Conservation (phyloP, 495 filamentous ascomycete genomes). For the Aspergillus asperescens region DNA sequence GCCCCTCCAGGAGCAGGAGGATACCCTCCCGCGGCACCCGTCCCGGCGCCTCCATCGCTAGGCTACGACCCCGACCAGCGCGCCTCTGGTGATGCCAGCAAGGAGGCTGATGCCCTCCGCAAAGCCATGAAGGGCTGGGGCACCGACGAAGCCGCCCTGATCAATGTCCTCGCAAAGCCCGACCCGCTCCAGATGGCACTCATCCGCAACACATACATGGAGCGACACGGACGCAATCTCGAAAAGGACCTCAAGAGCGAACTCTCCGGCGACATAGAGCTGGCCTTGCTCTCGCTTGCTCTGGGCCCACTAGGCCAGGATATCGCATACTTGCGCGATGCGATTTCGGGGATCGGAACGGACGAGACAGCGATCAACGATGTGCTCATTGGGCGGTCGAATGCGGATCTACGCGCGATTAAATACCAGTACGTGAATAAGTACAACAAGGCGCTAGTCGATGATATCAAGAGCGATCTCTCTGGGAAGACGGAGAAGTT, state of each 20-base stretch:
- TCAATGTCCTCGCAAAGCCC: conserved; percentile 53
- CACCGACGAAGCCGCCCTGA: conserved; percentile 67
- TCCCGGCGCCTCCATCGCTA: conserved; percentile 35
- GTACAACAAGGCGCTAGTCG: conserved; percentile 54
- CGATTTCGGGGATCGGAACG: conserved; percentile 67
- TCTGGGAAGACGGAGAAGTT: conserved; percentile 72
- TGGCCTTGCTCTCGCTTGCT: conserved; percentile 55
- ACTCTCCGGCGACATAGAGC: conserved; percentile 60
- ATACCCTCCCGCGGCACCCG: conserved; percentile 3
- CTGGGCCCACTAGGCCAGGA: conserved; percentile 67
- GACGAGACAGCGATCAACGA: conserved; percentile 76
- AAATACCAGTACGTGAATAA: conserved; percentile 62
- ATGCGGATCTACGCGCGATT: conserved; percentile 73
- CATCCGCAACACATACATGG: conserved; percentile 56
- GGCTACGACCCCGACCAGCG: conserved; percentile 55
- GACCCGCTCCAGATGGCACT: conserved; percentile 62
- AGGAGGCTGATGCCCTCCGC: conserved; percentile 59
- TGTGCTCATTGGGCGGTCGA: conserved; percentile 67
- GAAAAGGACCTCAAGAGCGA: conserved; percentile 64
- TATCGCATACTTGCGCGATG: conserved; percentile 53
- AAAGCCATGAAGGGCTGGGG: conserved; percentile 80
- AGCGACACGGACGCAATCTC: conserved; percentile 52
- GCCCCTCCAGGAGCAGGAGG: background rate
- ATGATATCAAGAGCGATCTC: conserved; percentile 57
- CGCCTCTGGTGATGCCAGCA: conserved; percentile 51